phyloP scores from a whole-genome alignment of 163 green algal species.

The Picocystis sp. region DNA sequence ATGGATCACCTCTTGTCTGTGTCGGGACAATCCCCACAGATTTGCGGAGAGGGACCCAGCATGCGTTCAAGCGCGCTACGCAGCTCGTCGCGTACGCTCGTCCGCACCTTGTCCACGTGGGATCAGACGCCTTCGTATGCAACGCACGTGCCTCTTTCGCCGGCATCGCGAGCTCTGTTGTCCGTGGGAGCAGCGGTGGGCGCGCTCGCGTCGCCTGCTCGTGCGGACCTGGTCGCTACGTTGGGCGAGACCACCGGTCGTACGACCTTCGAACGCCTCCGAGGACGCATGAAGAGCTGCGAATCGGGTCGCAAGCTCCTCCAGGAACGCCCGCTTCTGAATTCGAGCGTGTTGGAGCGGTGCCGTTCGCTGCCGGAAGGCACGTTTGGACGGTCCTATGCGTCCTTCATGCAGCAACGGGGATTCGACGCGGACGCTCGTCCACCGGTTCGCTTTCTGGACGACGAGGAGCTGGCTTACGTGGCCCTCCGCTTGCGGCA shows the following conservation, averaged over 20 bases:
- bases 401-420: constrained; percentile 73
- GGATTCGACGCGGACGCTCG: constrained; percentile 69
- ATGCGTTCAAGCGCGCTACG: background rate
- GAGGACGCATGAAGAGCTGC: constrained; percentile 44
- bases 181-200: background rate
- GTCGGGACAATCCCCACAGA: background rate
- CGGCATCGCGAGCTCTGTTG: no score
- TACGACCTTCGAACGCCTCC: constrained; percentile 37
- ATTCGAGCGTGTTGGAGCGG: constrained; percentile 34
- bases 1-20: no score
- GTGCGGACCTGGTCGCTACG: constrained; percentile 79
- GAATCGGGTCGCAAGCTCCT: constrained; percentile 47
- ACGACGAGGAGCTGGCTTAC: constrained; percentile 86
- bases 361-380: constrained; percentile 34
- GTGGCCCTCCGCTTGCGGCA: constrained; percentile 56
- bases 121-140: background rate
- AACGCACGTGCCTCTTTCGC: no score
- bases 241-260: constrained; percentile 74
- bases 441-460: constrained; percentile 55
- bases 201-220: constrained; percentile 21
- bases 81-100: background rate
- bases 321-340: constrained; percentile 51
- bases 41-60: background rate
- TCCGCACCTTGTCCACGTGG: background rate
- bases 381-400: constrained; percentile 85